Evolutionary conservation across 768 basidiomycete species (phyloP).

Genomic region (Suillus bovinus): DNA sequence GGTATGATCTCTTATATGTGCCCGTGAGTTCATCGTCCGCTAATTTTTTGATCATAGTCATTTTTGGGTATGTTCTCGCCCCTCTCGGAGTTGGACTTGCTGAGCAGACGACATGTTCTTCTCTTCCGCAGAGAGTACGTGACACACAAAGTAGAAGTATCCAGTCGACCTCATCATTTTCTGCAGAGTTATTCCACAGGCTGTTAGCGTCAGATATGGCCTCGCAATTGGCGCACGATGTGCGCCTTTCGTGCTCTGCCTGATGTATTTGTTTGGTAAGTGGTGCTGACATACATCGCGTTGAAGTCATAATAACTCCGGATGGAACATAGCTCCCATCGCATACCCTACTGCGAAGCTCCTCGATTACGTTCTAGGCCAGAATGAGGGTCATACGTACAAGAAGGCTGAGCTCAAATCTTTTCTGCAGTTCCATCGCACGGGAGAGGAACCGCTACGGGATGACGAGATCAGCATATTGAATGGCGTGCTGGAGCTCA

Average conservation of each 20-base stretch:
- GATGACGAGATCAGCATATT: slow-evolving; percentile 84
- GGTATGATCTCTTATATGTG: slow-evolving; percentile 38
- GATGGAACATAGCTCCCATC: slow-evolving; percentile 55
- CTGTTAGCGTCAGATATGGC: slow-evolving; percentile 77
- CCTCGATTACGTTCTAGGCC: slow-evolving; percentile 80
- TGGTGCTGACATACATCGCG: slow-evolving; percentile 5
- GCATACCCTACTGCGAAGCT: slow-evolving; percentile 73
- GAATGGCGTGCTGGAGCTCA: slow-evolving; percentile 78
- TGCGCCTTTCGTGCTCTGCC: slow-evolving; percentile 66
- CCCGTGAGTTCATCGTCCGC: background rate
- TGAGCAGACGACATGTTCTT: background rate
- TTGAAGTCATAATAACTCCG: background rate
- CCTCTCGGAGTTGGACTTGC: background rate
- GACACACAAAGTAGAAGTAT: background rate
- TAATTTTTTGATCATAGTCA: slow-evolving; percentile 45
- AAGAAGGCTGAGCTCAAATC: slow-evolving; percentile 81
- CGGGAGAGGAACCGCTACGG: slow-evolving; percentile 69
- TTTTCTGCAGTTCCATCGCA: slow-evolving; percentile 78
- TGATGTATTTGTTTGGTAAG: slow-evolving; percentile 66
- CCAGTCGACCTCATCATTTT: background rate
- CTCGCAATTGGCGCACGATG: slow-evolving; percentile 78
- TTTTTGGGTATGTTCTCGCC: slow-evolving; percentile 66
- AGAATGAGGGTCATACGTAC: slow-evolving; percentile 70
- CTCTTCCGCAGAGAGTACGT: slow-evolving; percentile 37
- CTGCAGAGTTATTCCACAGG: slow-evolving; percentile 65